Evolutionary conservation across 2,329 filamentous ascomycete species (phyloP), one percentile per base, ranked within the genome.

Genomic region (Ophiocordyceps sinensis): DNA sequence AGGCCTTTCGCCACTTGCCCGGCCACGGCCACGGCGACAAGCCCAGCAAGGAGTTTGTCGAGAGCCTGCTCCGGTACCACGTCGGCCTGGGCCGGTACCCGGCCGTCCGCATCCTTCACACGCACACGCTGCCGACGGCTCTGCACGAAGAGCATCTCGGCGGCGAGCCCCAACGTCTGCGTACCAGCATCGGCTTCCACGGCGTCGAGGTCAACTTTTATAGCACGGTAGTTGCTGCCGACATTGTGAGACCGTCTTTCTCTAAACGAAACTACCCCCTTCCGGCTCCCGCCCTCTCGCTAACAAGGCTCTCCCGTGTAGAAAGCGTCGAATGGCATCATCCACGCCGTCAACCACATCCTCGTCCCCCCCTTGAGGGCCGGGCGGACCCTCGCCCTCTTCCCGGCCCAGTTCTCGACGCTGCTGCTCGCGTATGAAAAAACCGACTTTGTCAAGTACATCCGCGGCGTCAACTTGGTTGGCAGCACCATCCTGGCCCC

Each of bases 401-500:
- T 94, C 53, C 86, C 87, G 0, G 61, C 66, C 37, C 70, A 79
- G 45, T 94, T 94, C 67, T 85, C 79, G 48, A 94, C 86, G 0
- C 73, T 93, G 1, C 70, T 81, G 40, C 73, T 88, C 8, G 88
- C 75, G 5, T 76, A 86, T 26, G 66, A 71, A 41, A 85, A 83
- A 65, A 89, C 85, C 0, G 78, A 82, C 9, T 71, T 95, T 2
- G 68, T 71, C 41, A 63, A 78, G 12, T 70, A 69, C 39, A 63
- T 81, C 43, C 66, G 80, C 41, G 66, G 73, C 49, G 65, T 70
- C 48, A 52, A 58, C 15, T 64, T 64, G 30, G 59, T 66, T 3
- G 85, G 85, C 30, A 77, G 77, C 32, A 94, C 87, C 3, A 56
- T 91, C 45, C 93, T 94, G 52, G 83, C 82, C 0, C 87, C 88